A percentile compares a stretch with the other conserved stretches of the same genome.
Conservation (phyloP, 2,329 filamentous ascomycete species). For the Ophiobolus disseminans region DNA sequence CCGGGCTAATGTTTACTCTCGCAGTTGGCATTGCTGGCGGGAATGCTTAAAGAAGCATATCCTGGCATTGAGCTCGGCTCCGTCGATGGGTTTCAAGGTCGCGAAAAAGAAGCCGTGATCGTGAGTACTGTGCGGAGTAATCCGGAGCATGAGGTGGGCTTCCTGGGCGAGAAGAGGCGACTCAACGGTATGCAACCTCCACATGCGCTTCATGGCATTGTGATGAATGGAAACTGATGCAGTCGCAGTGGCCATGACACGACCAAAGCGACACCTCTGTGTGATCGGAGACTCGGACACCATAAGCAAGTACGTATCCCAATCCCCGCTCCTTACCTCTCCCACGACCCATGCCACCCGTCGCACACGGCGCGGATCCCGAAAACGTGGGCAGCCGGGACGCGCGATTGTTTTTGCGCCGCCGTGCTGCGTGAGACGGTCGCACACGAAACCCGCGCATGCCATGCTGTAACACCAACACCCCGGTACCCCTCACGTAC, state of each 20-base stretch:
- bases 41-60: conserved; percentile 78
- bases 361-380: conserved; percentile 8
- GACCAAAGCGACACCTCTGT: conserved; percentile 87
- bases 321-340: conserved; percentile 7
- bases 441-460: conserved; percentile 24
- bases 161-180: conserved; percentile 87
- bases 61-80: conserved; percentile 92
- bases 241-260: conserved; percentile 86
- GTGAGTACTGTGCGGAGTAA: conserved; percentile 96
- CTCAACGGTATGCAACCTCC: conserved; percentile 75
- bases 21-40: conserved; percentile 77
- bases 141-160: conserved; percentile 83
- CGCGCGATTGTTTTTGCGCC: conserved; percentile 9
- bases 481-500: conserved; percentile 12
- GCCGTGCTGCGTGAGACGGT: conserved; percentile 10
- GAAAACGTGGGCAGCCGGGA: conserved; percentile 16
- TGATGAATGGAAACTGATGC: conserved; percentile 15
- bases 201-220: conserved; percentile 12
- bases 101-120: conserved; percentile 94
- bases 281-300: conserved; percentile 95
- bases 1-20: conserved; percentile 15
- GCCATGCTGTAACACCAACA: conserved; percentile 13
- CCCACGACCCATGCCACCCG: background rate
- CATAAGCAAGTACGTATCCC: conserved; percentile 75
- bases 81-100: conserved; percentile 95